Base-by-base conservation (phyloP, 371 early-diverging fungal species). In the Syncephalastrum sp. region DNA sequence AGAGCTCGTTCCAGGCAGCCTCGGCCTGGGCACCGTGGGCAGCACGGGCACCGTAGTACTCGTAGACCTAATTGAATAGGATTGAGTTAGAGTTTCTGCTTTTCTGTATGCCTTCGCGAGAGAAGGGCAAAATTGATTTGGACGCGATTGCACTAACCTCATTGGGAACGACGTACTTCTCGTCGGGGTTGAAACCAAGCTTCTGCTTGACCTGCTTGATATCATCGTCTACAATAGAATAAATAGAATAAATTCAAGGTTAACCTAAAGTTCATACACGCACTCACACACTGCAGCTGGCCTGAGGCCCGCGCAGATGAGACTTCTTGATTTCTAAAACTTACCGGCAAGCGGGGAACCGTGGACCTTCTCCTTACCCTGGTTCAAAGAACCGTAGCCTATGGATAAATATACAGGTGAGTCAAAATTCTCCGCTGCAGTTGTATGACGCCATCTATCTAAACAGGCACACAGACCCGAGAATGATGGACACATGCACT, bases 341-440 rank as follows among this genome's bases (percentile, higher is more conserved):
- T 38, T 64, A 68, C 65, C 65, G 42, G 91, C 88, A 21, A 98
- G 83, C 8, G 98, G 90, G 24, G 88, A 65, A 42, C 98, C 99
- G 79, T 91, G 90, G 45, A 86, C 88, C 75, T 91, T 92, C 54
- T 87, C 88, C 16, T 88, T 88, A 43, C 96, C 97, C 57, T 91
- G 87, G 61, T 88, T 77, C 65, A 82, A 70, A 33, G 95, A 91
- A 38, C 94, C 98, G 61, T 82, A 94, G 49, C 70, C 69, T 69
- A 33, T 33, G 6, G 38, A 10, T 8, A 49, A 14, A 47, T 42
- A 21, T 23, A 27, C 43, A 16, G 45, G 38, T 48, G 14, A 27
- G 49, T 45, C 50, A 45, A 21, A 60, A 47, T 23, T 49, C 53
- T 51, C 46, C 23, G 44, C 21, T 46, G 24, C 38, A 2, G 38